These are phyloP conservation scores for Phytophthora pluvialis DNA, from an alignment of 352 stramenopile genomes.

Conservation along the genomic window DNA sequence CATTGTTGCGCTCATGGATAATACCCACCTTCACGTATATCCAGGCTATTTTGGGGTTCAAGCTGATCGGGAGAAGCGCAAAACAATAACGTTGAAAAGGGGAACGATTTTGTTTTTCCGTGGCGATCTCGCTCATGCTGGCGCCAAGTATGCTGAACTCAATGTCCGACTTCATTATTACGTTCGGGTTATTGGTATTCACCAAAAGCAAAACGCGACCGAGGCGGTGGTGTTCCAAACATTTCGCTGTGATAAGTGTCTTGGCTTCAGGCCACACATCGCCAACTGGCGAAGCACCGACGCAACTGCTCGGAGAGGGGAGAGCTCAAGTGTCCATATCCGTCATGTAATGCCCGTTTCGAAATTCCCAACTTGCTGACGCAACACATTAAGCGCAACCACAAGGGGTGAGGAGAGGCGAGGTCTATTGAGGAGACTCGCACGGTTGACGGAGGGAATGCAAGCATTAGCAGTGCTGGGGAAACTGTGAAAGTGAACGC, in stretches of 20 bases:
- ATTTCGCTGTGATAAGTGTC: neutral
- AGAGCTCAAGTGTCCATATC: neutral
- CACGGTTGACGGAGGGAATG: neutral
- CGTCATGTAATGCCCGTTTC: neutral
- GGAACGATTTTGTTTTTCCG: neutral
- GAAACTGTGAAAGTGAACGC: neutral
- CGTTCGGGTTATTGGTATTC: neutral
- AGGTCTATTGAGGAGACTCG: no score
- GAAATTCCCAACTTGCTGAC: neutral
- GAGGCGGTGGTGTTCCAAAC: neutral
- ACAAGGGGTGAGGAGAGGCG: neutral
- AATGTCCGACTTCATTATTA: neutral
- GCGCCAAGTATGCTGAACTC: neutral
- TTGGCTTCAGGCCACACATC: neutral
- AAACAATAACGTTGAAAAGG: neutral
- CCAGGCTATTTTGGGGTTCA: neutral
- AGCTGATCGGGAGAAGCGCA: neutral
- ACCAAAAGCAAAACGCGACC: neutral
- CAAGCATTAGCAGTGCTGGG: neutral
- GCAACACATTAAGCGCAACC: neutral
- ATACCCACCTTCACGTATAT: neutral
- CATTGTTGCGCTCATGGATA: neutral
- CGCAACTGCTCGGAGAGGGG: neutral
- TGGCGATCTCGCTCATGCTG: neutral
- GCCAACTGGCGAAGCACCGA: neutral